Base-by-base conservation (phyloP, 2,329 filamentous ascomycete species). In the Alternaria sp. region DNA sequence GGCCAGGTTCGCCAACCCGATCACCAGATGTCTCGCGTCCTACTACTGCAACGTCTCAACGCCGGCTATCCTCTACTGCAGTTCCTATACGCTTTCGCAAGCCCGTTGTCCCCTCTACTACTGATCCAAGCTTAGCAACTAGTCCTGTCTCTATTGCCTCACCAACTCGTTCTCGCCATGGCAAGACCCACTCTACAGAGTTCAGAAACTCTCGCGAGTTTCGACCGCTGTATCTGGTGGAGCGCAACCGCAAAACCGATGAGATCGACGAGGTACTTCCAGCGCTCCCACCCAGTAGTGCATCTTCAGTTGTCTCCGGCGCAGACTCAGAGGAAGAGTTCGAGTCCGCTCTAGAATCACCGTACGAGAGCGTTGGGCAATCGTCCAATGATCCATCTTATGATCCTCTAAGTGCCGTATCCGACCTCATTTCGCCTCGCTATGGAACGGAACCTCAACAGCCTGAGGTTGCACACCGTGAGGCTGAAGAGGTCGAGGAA, bases 151-250 rank as follows among this genome's bases (percentile, higher is more conserved):
- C 78, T 30, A 77, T 77, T n/a, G 75, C 65, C 18, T 83, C 83
- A 7, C 83, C 83, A 26, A 77, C 75, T 7, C 70, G 76, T 20
- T 68, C 74, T 16, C 79, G 82, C 32, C 81, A 83, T 62, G 75
- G 77, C 46, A 82, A 84, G 36, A 78, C 81, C 1, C 80, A 78
- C 53, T 87, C 85, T 1, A 79, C 80, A 5, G 84, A 87, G 62
- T 86, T 86, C 71, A 82, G 80, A 61, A 79, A 78, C 44, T 86
- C 80, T 64, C 85, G 84, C 18, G 92, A 95, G 73, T 89, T 94
- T 70, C 89, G 91, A 67, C 94, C 94, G 0, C 81, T 97, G 8
- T 94, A 91, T 78, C 88, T 97, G 22, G 87, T 96, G 7, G 91
- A 96, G 76, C 88, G 83, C 30, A 86, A 77, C 44, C 66, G 75